A percentile compares a stretch with the other conserved stretches of the same genome.
These are phyloP conservation scores for Nicotiana attenuata DNA, from an alignment of 257 asterid species.

Conservation along the genomic window DNA sequence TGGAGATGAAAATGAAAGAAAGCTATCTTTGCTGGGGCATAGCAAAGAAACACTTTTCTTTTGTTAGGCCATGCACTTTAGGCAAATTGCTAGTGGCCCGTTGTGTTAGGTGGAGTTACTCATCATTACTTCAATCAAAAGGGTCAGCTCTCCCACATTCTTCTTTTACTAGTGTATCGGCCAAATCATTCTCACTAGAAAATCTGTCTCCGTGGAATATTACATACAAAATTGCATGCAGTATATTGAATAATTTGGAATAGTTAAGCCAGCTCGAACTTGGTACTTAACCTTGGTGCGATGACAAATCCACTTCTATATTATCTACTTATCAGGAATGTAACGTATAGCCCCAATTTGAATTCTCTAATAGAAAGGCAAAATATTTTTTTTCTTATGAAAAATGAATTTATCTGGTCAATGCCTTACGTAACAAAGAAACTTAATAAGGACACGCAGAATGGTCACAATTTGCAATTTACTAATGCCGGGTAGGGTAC, in stretches of 20 bases:
- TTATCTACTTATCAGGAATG: too few relatives aligned
- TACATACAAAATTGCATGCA: conserved; percentile 21
- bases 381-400: too few relatives aligned
- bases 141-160: conserved; percentile 10
- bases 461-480: too few relatives aligned
- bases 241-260: not conserved
- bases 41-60: conserved; percentile 4
- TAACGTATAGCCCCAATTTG: too few relatives aligned
- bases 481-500: too few relatives aligned
- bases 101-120: conserved; percentile 24
- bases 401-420: too few relatives aligned
- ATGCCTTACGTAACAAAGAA: too few relatives aligned
- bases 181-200: conserved; percentile 30
- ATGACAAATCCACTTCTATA: too few relatives aligned
- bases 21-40: conserved; percentile 8
- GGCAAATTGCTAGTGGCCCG: conserved; percentile 22
- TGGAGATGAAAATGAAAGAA: conserved; percentile 20
- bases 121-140: conserved; percentile 31
- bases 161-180: not conserved
- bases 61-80: conserved; percentile 21
- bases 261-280: not conserved
- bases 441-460: too few relatives aligned
- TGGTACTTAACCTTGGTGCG: too few relatives aligned
- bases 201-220: conserved; percentile 31
- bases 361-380: too few relatives aligned